These are phyloP conservation scores for Verticillium nubilum DNA, from an alignment of 2,329 filamentous ascomycete genomes.

Conservation along the genomic window DNA sequence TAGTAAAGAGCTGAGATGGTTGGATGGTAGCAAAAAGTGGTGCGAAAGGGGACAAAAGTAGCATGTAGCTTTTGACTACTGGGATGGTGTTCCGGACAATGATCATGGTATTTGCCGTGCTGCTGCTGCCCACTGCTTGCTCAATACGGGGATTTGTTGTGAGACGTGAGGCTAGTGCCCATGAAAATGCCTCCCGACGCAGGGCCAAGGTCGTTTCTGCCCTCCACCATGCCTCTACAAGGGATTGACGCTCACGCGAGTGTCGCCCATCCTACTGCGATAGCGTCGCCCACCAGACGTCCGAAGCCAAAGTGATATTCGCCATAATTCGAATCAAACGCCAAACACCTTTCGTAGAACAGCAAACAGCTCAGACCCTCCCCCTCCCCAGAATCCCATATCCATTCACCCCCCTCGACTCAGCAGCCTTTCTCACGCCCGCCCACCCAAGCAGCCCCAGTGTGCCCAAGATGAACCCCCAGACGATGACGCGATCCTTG, in stretches of 20 bases:
- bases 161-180: no score
- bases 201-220: no score
- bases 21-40: neutral
- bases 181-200: no score
- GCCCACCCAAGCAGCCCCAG: conserved; percentile 56
- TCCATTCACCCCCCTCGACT: conserved; percentile 27
- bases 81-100: conserved; percentile 2
- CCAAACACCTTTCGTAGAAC: no score
- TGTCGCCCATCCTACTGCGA: no score
- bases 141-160: no score
- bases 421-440: conserved; percentile 41
- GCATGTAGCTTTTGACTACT: neutral
- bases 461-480: conserved; percentile 57
- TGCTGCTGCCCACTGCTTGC: neutral
- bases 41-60: neutral
- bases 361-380: neutral
- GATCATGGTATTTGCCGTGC: neutral
- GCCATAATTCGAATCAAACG: no score
- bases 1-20: neutral
- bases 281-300: no score
- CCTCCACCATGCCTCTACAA: no score
- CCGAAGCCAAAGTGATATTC: no score
- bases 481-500: conserved; percentile 63
- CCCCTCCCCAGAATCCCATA: conserved; percentile 8
- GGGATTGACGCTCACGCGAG: no score